phyloP scores from a whole-genome alignment of 1,284 basidiomycete species.

The Papiliotrema laurentii region DNA sequence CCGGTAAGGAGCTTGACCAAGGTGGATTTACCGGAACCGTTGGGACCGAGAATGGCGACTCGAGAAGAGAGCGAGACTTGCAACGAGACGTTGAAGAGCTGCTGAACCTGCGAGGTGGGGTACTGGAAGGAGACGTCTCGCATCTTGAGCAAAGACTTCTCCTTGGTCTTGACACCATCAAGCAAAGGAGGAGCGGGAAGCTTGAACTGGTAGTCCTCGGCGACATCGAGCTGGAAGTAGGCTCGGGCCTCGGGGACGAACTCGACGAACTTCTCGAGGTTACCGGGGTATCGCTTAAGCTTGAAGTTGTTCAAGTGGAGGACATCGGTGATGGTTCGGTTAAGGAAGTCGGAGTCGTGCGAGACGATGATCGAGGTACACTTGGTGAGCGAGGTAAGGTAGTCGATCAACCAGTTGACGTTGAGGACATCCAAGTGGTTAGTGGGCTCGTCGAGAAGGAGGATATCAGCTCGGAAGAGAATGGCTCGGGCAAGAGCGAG shows the following conservation, averaged over 20 bases:
- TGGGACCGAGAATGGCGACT: constrained; percentile 93
- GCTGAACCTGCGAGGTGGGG: constrained; percentile 75
- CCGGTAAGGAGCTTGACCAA: constrained; percentile 98
- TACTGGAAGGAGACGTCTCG: constrained; percentile 97
- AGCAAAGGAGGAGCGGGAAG: constrained; percentile 91
- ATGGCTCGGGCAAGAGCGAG: constrained; percentile 96
- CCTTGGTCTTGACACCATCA: constrained; percentile 99
- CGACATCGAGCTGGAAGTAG: constrained; percentile 91
- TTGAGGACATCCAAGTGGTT: constrained; percentile 98
- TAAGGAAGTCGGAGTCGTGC: constrained; percentile 98
- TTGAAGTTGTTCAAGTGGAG: constrained; percentile 99
- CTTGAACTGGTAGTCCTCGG: constrained; percentile 96
- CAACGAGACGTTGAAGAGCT: constrained; percentile 89
- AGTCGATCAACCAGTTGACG: constrained; percentile 93
- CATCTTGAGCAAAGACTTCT: constrained; percentile 97
- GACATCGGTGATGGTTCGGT: constrained; percentile 98
- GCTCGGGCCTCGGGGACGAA: constrained; percentile 95
- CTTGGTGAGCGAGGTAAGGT: constrained; percentile 79
- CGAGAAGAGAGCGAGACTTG: constrained; percentile 96
- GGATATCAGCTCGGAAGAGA: constrained; percentile 97
- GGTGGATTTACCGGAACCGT: constrained; percentile 97
- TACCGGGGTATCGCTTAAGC: constrained; percentile 93
- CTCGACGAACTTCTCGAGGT: constrained; percentile 93
- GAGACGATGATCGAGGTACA: constrained; percentile 98
- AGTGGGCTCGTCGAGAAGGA: constrained; percentile 94